These are phyloP conservation scores for Blastobotrys terrestris DNA, from an alignment of 805 yeast genomes.

Conservation along the genomic window DNA sequence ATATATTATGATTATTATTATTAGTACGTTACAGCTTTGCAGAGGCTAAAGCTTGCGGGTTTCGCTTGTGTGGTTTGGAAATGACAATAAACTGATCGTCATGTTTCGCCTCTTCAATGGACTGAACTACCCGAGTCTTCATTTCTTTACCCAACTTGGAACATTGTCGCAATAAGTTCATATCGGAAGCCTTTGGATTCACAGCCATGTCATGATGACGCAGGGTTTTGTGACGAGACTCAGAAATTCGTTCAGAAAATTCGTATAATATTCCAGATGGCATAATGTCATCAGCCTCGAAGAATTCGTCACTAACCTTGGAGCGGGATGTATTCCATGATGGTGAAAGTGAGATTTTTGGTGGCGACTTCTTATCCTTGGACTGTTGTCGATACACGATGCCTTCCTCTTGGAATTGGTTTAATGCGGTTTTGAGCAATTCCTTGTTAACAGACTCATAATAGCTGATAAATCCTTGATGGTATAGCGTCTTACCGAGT, in stretches of 20 bases:
- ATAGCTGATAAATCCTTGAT: constrained; percentile 36
- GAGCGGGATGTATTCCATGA: constrained; percentile 19
- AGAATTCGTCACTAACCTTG: constrained; percentile 4
- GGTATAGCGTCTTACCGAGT: constrained; percentile 38
- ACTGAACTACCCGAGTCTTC: constrained; percentile 16
- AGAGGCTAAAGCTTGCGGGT: not conserved
- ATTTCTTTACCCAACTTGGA: constrained; percentile 16
- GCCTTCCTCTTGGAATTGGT: constrained; percentile 31
- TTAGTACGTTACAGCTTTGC: not conserved
- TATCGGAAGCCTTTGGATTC: constrained; percentile 10
- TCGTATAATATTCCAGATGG: constrained; percentile 30
- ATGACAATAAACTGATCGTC: not conserved
- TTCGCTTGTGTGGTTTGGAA: not conserved
- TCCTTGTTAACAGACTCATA: constrained; percentile 39
- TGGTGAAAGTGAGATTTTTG: constrained; percentile 19
- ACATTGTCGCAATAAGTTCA: constrained; percentile 15
- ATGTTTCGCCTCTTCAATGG: constrained; percentile 14
- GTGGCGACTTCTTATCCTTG: constrained; percentile 16
- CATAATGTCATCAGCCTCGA: constrained; percentile 13
- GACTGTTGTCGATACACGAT: constrained; percentile 23
- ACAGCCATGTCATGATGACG: constrained; percentile 23
- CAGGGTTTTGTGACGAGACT: constrained; percentile 33
- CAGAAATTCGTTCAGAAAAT: constrained; percentile 29
- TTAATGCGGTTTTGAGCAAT: constrained; percentile 32
- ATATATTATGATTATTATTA: too few relatives aligned